These are phyloP conservation scores for Metschnikowia matae DNA, from an alignment of 805 yeast genomes.

Conservation along the genomic window DNA sequence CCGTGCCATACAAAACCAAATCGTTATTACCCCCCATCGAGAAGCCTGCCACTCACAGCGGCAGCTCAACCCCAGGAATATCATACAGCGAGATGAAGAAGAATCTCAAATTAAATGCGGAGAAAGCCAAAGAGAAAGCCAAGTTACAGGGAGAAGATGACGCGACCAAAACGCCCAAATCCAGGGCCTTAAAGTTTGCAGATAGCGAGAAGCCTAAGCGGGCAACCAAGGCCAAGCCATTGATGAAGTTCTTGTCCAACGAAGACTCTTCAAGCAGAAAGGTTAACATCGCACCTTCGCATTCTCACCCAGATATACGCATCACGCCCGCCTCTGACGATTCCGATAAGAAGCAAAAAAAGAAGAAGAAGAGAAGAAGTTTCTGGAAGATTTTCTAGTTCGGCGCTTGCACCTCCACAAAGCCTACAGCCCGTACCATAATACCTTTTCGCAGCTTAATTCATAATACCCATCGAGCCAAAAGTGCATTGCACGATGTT, in stretches of 20 bases:
- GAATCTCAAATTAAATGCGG: constrained; percentile 21
- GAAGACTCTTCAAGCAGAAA: constrained; percentile 23
- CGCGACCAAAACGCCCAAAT: constrained; percentile 19
- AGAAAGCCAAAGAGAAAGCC: constrained; percentile 7
- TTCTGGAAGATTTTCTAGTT: constrained; percentile 33
- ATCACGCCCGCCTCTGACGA: constrained; percentile 8
- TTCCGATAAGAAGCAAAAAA: constrained; percentile 20
- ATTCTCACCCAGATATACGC: constrained; percentile 37
- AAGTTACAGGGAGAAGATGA: neutral
- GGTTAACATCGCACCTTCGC: constrained; percentile 32
- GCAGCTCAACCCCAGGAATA: constrained; percentile 15
- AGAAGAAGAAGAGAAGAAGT: constrained; percentile 27
- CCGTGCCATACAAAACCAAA: constrained; percentile 39
- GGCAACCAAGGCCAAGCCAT: constrained; percentile 13
- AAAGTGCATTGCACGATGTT: neutral
- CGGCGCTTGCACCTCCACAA: too few relatives aligned
- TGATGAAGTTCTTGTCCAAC: constrained; percentile 37
- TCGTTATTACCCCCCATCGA: constrained; percentile 35
- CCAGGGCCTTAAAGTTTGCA: constrained; percentile 28
- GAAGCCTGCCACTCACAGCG: constrained; percentile 8
- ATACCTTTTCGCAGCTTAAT: neutral
- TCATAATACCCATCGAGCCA: neutral
- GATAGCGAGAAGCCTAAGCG: constrained; percentile 15
- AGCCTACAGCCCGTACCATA: neutral
- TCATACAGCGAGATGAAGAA: constrained; percentile 35